Conservation (phyloP, 1,284 basidiomycete genomes). For the Papiliotrema flavescens region DNA sequence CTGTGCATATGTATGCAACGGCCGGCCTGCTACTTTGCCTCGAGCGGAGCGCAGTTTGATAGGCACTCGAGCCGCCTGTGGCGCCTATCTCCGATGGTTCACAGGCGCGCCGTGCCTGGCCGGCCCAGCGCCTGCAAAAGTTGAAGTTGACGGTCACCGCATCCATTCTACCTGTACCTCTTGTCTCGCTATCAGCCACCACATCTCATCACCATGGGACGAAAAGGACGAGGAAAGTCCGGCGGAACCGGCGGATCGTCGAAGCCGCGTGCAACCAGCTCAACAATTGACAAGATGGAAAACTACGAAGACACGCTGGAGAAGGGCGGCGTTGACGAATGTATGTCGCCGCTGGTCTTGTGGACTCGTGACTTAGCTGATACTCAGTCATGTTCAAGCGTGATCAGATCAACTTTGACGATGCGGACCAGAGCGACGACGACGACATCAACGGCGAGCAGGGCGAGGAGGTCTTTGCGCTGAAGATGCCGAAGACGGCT, state of each 20-base stretch:
- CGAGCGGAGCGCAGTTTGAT: too few relatives aligned
- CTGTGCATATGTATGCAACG: too few relatives aligned
- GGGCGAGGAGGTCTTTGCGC: conserved; percentile 64
- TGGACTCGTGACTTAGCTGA: not conserved
- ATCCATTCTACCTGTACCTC: not conserved
- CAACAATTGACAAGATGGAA: conserved; percentile 40
- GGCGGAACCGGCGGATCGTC: conserved; percentile 8
- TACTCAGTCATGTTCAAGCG: conserved; percentile 51
- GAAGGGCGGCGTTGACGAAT: conserved; percentile 49
- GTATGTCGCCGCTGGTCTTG: conserved; percentile 27
- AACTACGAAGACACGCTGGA: conserved; percentile 49
- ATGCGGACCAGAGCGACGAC: conserved; percentile 53
- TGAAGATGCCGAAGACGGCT: conserved; percentile 18
- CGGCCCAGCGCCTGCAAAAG: not conserved
- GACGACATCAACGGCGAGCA: conserved; percentile 41
- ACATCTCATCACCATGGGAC: not conserved
- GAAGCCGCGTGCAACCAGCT: conserved; percentile 20
- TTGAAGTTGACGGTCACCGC: not conserved
- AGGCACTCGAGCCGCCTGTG: too few relatives aligned
- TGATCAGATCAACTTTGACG: conserved; percentile 75
- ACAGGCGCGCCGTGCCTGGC: too few relatives aligned
- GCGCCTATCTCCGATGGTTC: too few relatives aligned
- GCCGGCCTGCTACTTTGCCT: too few relatives aligned
- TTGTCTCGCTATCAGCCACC: not conserved
- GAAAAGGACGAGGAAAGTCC: conserved; percentile 6